Conservation (phyloP, 2,329 filamentous ascomycete genomes). For the Venturia pyrina region DNA sequence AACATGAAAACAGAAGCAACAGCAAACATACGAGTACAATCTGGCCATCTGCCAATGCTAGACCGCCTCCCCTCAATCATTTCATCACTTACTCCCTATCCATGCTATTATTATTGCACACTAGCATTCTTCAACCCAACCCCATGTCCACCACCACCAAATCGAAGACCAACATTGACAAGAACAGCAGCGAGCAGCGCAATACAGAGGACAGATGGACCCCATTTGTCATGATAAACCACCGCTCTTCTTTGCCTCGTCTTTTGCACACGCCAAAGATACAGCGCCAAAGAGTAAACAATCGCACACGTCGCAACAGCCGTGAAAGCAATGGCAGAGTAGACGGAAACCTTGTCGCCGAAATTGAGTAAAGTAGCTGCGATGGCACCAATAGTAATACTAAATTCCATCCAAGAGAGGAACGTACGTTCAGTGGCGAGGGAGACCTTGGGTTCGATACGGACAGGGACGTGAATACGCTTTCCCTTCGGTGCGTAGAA, state of each 20-base stretch:
- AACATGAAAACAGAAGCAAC: not conserved
- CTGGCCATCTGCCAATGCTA: not conserved
- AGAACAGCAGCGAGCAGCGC: conserved; percentile 64
- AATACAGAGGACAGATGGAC: conserved; percentile 66
- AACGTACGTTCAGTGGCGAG: conserved; percentile 96
- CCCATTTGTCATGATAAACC: conserved; percentile 83
- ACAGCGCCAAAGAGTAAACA: conserved; percentile 74
- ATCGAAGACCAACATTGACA: conserved; percentile 71
- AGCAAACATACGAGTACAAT: not conserved
- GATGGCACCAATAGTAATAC: conserved; percentile 68
- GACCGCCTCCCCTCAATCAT: too few relatives aligned
- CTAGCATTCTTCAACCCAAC: conserved; percentile 26
- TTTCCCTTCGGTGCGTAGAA: conserved; percentile 71
- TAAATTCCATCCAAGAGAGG: conserved; percentile 93
- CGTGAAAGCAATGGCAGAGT: conserved; percentile 63
- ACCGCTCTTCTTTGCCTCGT: conserved; percentile 79
- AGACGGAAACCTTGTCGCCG: conserved; percentile 18
- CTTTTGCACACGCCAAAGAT: conserved; percentile 77
- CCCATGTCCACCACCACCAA: conserved; percentile 44
- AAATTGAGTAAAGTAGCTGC: conserved; percentile 33
- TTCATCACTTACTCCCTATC: not conserved
- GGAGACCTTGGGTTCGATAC: conserved; percentile 95
- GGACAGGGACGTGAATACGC: conserved; percentile 77
- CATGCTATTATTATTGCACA: not conserved
- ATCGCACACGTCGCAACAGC: conserved; percentile 67